phyloP scores from a whole-genome alignment of 176 grass and related monocot genomes.

The Ensete glaucum region DNA sequence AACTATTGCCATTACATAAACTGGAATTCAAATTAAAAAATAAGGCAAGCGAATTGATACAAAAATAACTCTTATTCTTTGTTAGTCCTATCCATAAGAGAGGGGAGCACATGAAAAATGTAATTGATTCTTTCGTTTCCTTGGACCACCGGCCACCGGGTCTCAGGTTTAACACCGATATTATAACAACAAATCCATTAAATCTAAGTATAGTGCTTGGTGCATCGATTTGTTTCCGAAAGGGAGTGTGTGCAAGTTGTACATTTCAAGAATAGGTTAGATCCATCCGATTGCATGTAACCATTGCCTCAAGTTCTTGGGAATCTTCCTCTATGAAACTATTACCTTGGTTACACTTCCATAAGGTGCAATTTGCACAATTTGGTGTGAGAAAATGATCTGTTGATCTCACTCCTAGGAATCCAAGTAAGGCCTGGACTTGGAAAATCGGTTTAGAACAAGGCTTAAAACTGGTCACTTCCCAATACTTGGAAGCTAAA shows the following conservation, averaged over 20 bases:
- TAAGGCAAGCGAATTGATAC: background rate
- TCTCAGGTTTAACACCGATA: background rate
- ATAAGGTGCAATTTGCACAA: no score
- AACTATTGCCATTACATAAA: background rate
- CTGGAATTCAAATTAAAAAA: background rate
- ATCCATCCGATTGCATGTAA: no score
- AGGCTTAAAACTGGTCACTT: no score
- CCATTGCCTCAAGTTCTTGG: no score
- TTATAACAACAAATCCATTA: background rate
- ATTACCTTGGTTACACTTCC: no score
- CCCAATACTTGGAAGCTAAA: no score
- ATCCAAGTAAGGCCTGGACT: no score
- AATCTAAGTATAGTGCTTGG: background rate
- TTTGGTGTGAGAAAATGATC: no score
- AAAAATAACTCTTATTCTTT: background rate
- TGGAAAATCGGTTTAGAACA: no score
- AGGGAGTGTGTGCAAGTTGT: background rate
- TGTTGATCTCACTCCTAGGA: no score
- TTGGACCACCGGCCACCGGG: background rate
- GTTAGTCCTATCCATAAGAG: background rate
- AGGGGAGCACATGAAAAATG: background rate
- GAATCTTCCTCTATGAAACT: no score
- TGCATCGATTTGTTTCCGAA: background rate
- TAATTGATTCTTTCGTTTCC: background rate
- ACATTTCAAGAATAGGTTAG: background rate